Base-by-base conservation (phyloP, 75 land plant species). In the Chamaecyparis obtusa region DNA sequence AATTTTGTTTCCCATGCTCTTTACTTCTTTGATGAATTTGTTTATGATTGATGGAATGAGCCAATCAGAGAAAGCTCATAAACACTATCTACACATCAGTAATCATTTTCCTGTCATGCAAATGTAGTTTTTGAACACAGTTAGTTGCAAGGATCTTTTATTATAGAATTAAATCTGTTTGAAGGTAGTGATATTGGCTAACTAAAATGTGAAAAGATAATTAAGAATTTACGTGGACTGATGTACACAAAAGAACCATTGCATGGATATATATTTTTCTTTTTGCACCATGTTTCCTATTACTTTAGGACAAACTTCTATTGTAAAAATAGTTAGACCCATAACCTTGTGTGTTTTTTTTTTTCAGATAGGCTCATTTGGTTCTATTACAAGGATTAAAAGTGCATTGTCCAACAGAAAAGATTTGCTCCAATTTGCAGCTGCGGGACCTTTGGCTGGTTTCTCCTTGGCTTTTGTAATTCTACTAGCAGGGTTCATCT, bases 351-450 rank as follows among this genome's bases (percentile, higher is more conserved):
- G 30, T 39, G 60, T 15, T 86, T 83, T 83, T 90, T n/a, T 83
- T 67, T 89, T 86, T 90, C 97, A 97, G 99, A 93, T 97, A 87
- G 99, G 99, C 83, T 96, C 97, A 60, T 97, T 96, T 94, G 99
- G 99, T 85, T 93, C 94, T 17, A 97, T 97, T 39, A 97, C 99
- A 84, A 89, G 99, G 88, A 92, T 97, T 9, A 51, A 71, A 37
- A 96, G 89, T 87, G 94, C 93, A 82, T 91, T 97, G 4, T 57
- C 90, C 76, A 96, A 89, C 56, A 93, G 99, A 60, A 90, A 92
- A 87, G 97, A 94, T 83, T 95, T 97, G 77, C 92, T 97, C 43
- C 91, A 96, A 86, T 90, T 97, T 83, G 95, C 96, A 84, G 95
- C 91, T 51, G 95, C 99, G 64, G 99, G 99, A 72, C 99, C 99